Percentiles rank a stretch among this genome's conserved stretches.
Evolutionary conservation across 176 grass and related monocot genomes (phyloP).

Genomic region (Carex littledalei): DNA sequence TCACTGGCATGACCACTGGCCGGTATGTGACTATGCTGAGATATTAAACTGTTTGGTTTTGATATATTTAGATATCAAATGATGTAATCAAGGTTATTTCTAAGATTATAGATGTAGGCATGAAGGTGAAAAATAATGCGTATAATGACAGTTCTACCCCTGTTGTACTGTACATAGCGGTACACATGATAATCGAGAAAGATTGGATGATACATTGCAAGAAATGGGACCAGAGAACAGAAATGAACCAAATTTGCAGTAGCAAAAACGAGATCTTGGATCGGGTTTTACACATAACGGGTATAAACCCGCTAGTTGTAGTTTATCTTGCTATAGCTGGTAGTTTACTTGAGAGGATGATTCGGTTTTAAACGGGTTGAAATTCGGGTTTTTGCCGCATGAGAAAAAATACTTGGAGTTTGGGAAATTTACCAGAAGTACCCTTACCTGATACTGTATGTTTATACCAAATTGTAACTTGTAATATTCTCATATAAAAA

Average conservation of each 20-base stretch:
- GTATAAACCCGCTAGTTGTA: conserved; percentile 44
- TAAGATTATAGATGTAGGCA: no score
- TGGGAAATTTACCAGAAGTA: conserved; percentile 59
- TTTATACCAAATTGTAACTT: no score
- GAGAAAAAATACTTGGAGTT: conserved; percentile 79
- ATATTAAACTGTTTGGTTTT: no score
- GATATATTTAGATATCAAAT: no score
- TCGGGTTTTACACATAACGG: conserved; percentile 73
- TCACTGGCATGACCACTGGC: no score
- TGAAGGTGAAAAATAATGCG: no score
- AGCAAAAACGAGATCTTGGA: conserved; percentile 89
- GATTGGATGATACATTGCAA: conserved; percentile 99
- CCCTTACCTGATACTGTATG: conserved; percentile 67
- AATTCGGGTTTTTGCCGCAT: conserved; percentile 66
- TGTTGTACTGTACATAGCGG: no score
- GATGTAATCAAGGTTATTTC: no score
- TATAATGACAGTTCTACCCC: no score
- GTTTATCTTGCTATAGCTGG: conserved; percentile 95
- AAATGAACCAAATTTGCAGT: conserved; percentile 78
- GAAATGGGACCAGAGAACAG: conserved; percentile 72
- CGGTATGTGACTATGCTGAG: no score
- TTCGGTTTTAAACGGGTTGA: conserved; percentile 87
- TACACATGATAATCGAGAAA: conserved; percentile 96
- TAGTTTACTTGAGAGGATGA: conserved; percentile 69
- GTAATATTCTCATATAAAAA: no score